These are phyloP conservation scores for Fusarium falciforme DNA, from an alignment of 2,329 filamentous ascomycete species.

Conservation along the genomic window DNA sequence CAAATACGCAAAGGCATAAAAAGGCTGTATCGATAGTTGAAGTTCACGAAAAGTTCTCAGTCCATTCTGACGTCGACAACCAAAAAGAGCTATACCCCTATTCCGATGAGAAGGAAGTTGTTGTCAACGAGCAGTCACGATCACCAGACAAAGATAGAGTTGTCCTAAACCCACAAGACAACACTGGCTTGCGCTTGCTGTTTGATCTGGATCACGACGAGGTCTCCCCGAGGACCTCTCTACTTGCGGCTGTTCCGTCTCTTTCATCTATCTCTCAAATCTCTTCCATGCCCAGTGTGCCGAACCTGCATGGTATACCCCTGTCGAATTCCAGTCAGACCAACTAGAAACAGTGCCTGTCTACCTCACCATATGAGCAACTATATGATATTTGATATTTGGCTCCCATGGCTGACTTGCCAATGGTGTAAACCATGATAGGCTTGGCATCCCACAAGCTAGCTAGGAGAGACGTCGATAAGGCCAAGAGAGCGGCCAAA, in stretches of 20 bases:
- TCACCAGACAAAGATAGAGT: not conserved
- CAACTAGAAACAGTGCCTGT: not conserved
- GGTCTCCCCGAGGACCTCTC: not conserved
- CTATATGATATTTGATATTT: too few species aligned
- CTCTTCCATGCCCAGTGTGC: not conserved
- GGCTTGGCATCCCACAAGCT: too few species aligned
- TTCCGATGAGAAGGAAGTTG: not conserved
- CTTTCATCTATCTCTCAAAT: not conserved
- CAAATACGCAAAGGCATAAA: too few species aligned
- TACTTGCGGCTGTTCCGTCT: not conserved
- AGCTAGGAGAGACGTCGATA: too few species aligned
- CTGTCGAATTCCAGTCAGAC: fast-evolving
- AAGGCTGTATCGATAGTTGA: not conserved
- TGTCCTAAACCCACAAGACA: not conserved
- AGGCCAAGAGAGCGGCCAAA: too few species aligned
- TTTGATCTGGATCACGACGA: not conserved
- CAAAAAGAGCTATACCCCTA: not conserved
- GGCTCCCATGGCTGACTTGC: too few species aligned
- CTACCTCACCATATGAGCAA: too few species aligned
- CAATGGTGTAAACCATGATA: too few species aligned
- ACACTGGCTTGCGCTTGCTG: not conserved
- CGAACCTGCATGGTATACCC: not conserved
- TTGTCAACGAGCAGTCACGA: not conserved
- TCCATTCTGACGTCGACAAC: not conserved
- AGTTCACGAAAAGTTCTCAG: not conserved